These are phyloP conservation scores for Hypoxylon sp. DNA, from an alignment of 2,329 filamentous ascomycete species.

Conservation along the genomic window DNA sequence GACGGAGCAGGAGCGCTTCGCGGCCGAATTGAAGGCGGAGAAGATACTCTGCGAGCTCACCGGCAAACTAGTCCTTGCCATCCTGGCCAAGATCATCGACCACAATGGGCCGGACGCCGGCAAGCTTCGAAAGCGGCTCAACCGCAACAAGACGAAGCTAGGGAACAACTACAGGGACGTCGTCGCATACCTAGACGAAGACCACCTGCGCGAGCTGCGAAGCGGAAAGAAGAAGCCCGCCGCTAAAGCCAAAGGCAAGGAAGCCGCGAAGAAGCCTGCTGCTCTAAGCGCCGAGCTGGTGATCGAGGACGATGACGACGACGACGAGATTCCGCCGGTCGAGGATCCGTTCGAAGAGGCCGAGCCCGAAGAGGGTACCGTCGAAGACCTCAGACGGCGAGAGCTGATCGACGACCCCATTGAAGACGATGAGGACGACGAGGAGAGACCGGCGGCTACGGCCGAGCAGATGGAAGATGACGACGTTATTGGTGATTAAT, in stretches of 20 bases:
- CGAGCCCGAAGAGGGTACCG: conserved; percentile 65
- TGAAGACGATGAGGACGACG: conserved; percentile 53
- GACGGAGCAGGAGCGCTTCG: conserved; percentile 65
- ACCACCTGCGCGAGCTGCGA: conserved; percentile 60
- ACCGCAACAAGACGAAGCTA: conserved; percentile 80
- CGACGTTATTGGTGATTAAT: conserved; percentile 54
- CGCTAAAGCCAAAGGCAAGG: conserved; percentile 54
- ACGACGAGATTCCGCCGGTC: conserved; percentile 49
- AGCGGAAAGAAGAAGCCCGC: conserved; percentile 53
- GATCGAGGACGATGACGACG: conserved; percentile 53
- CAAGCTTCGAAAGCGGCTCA: conserved; percentile 73
- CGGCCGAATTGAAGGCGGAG: conserved; percentile 78
- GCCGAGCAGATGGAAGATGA: conserved; percentile 45
- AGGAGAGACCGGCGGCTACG: conserved; percentile 41
- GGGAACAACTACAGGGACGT: conserved; percentile 89
- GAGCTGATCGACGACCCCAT: conserved; percentile 61
- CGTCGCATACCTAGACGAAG: conserved; percentile 78
- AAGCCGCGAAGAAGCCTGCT: conserved; percentile 51
- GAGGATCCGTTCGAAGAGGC: conserved; percentile 55
- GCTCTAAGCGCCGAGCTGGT: conserved; percentile 56
- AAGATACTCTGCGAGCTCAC: conserved; percentile 86
- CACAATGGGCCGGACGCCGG: conserved; percentile 64
- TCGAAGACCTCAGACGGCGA: conserved; percentile 63
- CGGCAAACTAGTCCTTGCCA: conserved; percentile 82
- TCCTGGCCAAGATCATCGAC: conserved; percentile 79